Base-by-base conservation (phyloP, 257 asterid species). In the Solanum virginianum region DNA sequence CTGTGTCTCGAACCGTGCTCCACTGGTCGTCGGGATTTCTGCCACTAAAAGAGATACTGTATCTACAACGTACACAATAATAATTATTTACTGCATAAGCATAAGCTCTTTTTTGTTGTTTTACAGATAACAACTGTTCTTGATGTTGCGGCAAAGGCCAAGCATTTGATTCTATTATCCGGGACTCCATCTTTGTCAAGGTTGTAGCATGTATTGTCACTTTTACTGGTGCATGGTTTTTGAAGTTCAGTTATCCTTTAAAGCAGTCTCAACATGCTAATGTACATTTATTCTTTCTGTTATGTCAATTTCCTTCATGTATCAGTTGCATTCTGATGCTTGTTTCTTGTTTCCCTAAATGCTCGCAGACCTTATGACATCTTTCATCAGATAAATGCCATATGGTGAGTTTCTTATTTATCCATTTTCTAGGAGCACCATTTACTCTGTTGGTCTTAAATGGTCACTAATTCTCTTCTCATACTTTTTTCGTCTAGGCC, bases 101-200 rank as follows among this genome's bases (percentile, higher is more conserved):
- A 12, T 84, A 39, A 57, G 80, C 80, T 81, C 85, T 87, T n/a
- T 65, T 53, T 32, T 36, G 24, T 57, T 84, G 53, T 92, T 87
- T 85, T 70, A 45, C 91, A 96, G 99, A 87, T 93, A 80, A 88
- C 89, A 84, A 91, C 87, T 87, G 94, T 94, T 82, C 95, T 95
- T 88, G 96, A 91, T 66, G 86, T 94, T 85, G 94, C 98, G 62
- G 15, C 68, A 84, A 96, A 95, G 91, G 95, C 89, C 88, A 93
- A 94, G 86, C 98, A 94, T 90, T 91, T 94, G 83, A 90, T 96
- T 91, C 94, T 96, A 82, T 89, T 96, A 32, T 96, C 99, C 22
- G 99, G 99, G 90, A 96, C 99, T 86, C 99, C 99, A 86, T 96
- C 98, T 83, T 89, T 96, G 91, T 95, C 99, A 90, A 96, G 99